Percentiles rank a stretch among this genome's conserved stretches.
Evolutionary conservation across 352 stramenopile genomes (phyloP).

Genomic region (Phytophthora hibernalis): DNA sequence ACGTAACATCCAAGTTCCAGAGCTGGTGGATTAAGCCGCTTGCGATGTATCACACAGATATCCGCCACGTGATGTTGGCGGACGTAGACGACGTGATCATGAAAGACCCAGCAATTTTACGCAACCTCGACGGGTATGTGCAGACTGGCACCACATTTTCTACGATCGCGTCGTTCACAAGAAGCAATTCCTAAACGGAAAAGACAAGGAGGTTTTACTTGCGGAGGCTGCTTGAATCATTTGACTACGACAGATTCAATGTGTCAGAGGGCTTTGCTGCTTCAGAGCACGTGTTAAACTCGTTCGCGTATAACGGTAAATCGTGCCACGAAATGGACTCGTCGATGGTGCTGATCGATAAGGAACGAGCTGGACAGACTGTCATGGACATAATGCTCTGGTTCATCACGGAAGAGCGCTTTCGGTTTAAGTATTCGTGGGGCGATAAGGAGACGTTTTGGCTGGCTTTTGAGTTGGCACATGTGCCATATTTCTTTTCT

Average conservation of each 20-base stretch:
- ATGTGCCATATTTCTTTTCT: constrained; percentile 45
- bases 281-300: constrained; percentile 46
- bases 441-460: constrained; percentile 59
- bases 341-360: constrained; percentile 66
- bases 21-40: constrained; percentile 61
- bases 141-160: constrained; percentile 65
- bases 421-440: constrained; percentile 44
- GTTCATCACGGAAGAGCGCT: constrained; percentile 43
- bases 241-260: constrained; percentile 56
- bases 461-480: constrained; percentile 46
- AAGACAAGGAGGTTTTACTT: constrained; percentile 48
- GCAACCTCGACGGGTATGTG: constrained; percentile 46
- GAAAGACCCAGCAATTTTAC: constrained; percentile 49
- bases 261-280: constrained; percentile 22
- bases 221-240: constrained; percentile 40
- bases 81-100: constrained; percentile 65
- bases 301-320: constrained; percentile 46
- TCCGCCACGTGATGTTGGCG: constrained; percentile 46
- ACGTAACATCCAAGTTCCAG: constrained; percentile 27
- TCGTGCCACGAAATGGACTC: constrained; percentile 71
- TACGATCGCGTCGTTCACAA: constrained; percentile 65
- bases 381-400: constrained; percentile 47
- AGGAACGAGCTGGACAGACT: constrained; percentile 34
- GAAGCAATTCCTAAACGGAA: constrained; percentile 51
- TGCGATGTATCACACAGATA: constrained; percentile 47